Conservation (phyloP, 2,329 filamentous ascomycete genomes). For the Chaetomium olivaceum region DNA sequence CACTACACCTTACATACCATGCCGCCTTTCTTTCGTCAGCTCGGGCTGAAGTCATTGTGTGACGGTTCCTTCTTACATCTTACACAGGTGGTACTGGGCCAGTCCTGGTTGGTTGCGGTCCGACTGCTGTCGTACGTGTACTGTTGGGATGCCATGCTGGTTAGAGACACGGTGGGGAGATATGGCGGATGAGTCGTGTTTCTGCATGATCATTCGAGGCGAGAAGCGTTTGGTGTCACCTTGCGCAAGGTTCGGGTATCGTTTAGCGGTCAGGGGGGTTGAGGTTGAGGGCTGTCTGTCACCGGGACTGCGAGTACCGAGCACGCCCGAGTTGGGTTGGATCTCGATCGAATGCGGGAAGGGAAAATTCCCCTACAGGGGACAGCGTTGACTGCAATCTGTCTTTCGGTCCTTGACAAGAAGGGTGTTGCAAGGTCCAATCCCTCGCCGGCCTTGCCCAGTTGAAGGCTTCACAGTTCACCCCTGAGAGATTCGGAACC, state of each 20-base stretch:
- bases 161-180: background rate
- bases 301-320: background rate
- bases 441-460: background rate
- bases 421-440: background rate
- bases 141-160: background rate
- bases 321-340: background rate
- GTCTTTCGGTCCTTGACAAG: background rate
- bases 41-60: background rate
- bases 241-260: background rate
- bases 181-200: background rate
- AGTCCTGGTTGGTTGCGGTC: background rate
- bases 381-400: background rate
- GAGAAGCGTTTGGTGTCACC: background rate
- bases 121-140: no score
- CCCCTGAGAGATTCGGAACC: background rate
- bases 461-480: background rate
- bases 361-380: background rate
- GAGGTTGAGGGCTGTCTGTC: background rate
- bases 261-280: background rate
- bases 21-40: background rate
- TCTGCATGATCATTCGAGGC: background rate
- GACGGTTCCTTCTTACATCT: background rate
- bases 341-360: background rate
- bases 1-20: background rate
- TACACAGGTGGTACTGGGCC: background rate